Percentiles rank a stretch among this genome's conserved stretches.
These are phyloP conservation scores for Mytilinidion resinicola DNA, from an alignment of 495 filamentous ascomycete genomes.

Conservation along the genomic window DNA sequence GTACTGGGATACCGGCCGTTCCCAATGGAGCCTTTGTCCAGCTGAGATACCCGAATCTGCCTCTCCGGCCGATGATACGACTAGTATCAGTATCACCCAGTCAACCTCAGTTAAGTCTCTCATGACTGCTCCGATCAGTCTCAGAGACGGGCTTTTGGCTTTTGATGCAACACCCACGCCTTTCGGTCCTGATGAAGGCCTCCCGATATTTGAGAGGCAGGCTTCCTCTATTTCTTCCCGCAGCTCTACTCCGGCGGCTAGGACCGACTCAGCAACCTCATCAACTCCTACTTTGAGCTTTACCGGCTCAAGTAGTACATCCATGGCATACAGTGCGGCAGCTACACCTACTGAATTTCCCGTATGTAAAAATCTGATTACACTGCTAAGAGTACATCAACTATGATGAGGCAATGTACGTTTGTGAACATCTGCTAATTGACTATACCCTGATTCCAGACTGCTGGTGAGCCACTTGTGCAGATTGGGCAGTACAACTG, in stretches of 20 bases:
- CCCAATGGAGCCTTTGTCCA: conserved; percentile 56
- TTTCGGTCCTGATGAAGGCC: not conserved
- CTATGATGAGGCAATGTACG: too few relatives aligned
- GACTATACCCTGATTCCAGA: not conserved
- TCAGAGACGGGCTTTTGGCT: not conserved
- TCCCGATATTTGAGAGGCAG: not conserved
- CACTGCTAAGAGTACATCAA: too few relatives aligned
- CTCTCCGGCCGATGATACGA: conserved; percentile 4
- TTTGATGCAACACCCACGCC: not conserved
- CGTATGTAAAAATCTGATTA: too few relatives aligned
- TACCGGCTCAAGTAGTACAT: not conserved
- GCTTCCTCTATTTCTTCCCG: not conserved
- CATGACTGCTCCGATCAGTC: not conserved
- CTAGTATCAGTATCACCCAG: conserved; percentile 1
- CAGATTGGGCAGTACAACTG: conserved; percentile 54
- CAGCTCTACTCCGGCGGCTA: not conserved
- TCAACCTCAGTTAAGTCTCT: conserved; percentile 3
- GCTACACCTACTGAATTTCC: not conserved
- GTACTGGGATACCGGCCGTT: conserved; percentile 53
- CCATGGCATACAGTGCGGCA: not conserved
- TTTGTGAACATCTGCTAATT: too few relatives aligned
- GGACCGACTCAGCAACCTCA: not conserved
- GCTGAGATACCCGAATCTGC: conserved; percentile 31
- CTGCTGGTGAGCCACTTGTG: conserved; percentile 34
- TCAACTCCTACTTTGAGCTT: not conserved